Evolutionary conservation across 2,329 filamentous ascomycete genomes (phyloP).

Genomic region (Mariannaea sp.): DNA sequence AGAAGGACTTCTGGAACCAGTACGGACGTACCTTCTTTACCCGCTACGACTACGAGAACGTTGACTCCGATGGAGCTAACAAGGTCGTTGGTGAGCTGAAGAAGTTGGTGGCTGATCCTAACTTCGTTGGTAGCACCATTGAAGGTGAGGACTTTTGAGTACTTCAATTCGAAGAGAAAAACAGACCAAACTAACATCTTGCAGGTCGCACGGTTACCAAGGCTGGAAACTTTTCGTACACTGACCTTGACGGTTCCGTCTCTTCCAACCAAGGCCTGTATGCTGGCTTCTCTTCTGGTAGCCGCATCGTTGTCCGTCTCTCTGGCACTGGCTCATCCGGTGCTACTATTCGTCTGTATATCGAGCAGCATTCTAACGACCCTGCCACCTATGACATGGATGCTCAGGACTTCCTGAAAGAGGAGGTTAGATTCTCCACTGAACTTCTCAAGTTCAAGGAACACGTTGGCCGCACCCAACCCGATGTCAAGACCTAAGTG

Average conservation of each 20-base stretch:
- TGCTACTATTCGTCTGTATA: slow-evolving; percentile 94
- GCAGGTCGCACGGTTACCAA: slow-evolving; percentile 78
- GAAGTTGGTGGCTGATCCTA: slow-evolving; percentile 73
- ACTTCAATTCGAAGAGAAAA: background rate
- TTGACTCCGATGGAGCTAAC: slow-evolving; percentile 87
- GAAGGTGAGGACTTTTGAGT: slow-evolving; percentile 57
- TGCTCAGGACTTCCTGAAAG: slow-evolving; percentile 92
- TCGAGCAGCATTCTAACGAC: slow-evolving; percentile 93
- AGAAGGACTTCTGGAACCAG: slow-evolving; percentile 93
- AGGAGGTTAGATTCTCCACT: slow-evolving; percentile 84
- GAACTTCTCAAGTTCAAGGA: slow-evolving; percentile 91
- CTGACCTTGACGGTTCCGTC: slow-evolving; percentile 95
- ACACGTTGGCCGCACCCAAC: slow-evolving; percentile 88
- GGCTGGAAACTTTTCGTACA: slow-evolving; percentile 97
- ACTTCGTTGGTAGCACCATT: slow-evolving; percentile 82
- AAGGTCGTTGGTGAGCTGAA: slow-evolving; percentile 85
- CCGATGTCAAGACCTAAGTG: slow-evolving; percentile 89
- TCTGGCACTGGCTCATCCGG: slow-evolving; percentile 95
- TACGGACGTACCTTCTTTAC: slow-evolving; percentile 99
- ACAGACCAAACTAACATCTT: slow-evolving; percentile 28
- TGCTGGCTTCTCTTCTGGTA: slow-evolving; percentile 91
- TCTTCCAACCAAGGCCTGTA: slow-evolving; percentile 96
- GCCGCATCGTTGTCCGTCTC: slow-evolving; percentile 90
- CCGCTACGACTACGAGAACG: slow-evolving; percentile 96
- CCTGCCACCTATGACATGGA: slow-evolving; percentile 76